phyloP scores from a whole-genome alignment of 805 yeast genomes.

The Candida boleticola region DNA sequence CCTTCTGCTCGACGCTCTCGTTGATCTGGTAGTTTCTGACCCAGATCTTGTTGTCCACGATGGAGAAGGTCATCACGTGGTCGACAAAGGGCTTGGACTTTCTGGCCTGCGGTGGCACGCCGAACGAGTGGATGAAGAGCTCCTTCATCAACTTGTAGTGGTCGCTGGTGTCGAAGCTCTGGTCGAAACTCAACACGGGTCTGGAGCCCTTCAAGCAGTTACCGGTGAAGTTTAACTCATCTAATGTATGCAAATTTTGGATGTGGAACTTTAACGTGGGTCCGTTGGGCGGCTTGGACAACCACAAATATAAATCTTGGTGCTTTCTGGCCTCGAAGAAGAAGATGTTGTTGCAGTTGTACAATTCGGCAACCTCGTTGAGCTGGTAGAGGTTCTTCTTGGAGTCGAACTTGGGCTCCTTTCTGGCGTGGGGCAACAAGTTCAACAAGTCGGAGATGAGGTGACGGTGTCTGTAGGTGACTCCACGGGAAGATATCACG shows the following conservation, averaged over 20 bases:
- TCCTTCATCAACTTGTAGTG: conserved; percentile 81
- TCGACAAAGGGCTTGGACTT: conserved; percentile 93
- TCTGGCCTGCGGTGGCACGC: conserved; percentile 93
- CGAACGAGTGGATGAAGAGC: conserved; percentile 51
- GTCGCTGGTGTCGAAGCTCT: conserved; percentile 59
- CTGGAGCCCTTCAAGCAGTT: conserved; percentile 94
- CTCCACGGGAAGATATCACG: conserved; percentile 90
- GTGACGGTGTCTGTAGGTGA: conserved; percentile 94
- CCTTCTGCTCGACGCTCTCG: conserved; percentile 60
- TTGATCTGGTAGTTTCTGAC: conserved; percentile 89
- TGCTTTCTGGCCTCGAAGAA: conserved; percentile 97
- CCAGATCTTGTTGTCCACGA: conserved; percentile 94
- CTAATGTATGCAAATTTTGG: conserved; percentile 93
- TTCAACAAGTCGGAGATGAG: conserved; percentile 75
- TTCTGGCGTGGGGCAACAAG: conserved; percentile 90
- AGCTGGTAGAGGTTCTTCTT: conserved; percentile 85
- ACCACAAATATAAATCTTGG: conserved; percentile 90
- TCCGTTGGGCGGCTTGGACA: conserved; percentile 96
- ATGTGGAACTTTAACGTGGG: conserved; percentile 93
- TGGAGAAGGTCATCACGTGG: conserved; percentile 89
- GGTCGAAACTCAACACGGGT: conserved; percentile 88
- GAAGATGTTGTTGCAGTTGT: conserved; percentile 93
- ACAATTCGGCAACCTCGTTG: conserved; percentile 93
- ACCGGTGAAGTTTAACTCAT: conserved; percentile 94
- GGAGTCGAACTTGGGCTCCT: conserved; percentile 93